Conservation (phyloP, 2,329 filamentous ascomycete genomes). For the Aspergillus ochraceoroseus region DNA sequence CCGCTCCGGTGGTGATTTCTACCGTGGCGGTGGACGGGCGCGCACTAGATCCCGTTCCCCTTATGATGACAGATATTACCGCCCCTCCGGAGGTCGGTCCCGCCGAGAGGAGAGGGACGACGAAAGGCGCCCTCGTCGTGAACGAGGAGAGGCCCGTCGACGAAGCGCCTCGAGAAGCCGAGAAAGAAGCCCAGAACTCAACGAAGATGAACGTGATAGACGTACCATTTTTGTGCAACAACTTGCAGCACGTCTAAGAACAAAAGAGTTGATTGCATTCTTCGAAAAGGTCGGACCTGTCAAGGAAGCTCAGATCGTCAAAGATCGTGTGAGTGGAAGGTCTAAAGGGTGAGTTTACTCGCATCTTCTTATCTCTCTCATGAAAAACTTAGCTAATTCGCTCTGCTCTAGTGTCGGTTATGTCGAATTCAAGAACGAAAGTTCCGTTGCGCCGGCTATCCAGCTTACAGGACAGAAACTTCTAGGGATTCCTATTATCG, state of each 20-base stretch:
- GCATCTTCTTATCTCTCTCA: too few species aligned
- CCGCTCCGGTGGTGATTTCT: conserved; percentile 63
- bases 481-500: conserved; percentile 97
- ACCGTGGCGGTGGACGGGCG: conserved; percentile 59
- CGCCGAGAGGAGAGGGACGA: conserved; percentile 48
- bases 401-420: conserved; percentile 76
- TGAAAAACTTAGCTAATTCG: conserved; percentile 10
- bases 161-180: conserved; percentile 42
- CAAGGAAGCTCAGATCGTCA: conserved; percentile 96
- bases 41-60: conserved; percentile 70
- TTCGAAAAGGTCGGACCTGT: conserved; percentile 94
- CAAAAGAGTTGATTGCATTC: conserved; percentile 86
- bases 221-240: conserved; percentile 98
- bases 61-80: conserved; percentile 55
- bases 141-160: conserved; percentile 44
- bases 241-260: conserved; percentile 86
- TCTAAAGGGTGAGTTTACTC: conserved; percentile 77
- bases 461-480: conserved; percentile 98
- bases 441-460: conserved; percentile 86
- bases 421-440: conserved; percentile 96
- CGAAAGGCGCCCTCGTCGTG: conserved; percentile 50
- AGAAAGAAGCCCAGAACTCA: conserved; percentile 61
- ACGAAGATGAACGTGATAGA: conserved; percentile 92
- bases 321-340: conserved; percentile 91
- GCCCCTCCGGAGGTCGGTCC: conserved; percentile 48